These are phyloP conservation scores for Metarhizium rileyi DNA, from an alignment of 2,329 filamentous ascomycete species.

Conservation along the genomic window DNA sequence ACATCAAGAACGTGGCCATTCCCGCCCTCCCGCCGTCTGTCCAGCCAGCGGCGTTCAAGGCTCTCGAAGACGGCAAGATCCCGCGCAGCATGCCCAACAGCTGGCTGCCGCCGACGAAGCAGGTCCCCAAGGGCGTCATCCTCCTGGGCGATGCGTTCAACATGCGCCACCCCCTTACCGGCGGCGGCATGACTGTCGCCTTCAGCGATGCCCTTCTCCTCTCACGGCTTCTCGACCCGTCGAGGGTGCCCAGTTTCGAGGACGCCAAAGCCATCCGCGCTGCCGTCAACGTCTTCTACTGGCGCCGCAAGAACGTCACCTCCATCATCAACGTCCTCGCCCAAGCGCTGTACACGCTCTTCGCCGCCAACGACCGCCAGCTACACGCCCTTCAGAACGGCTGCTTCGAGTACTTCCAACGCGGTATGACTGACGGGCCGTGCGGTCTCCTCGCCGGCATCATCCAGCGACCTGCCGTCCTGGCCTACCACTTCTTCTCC, in stretches of 20 bases:
- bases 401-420: slow-evolving; percentile 87
- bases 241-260: slow-evolving; percentile 56
- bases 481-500: slow-evolving; percentile 89
- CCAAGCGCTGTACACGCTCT: slow-evolving; percentile 83
- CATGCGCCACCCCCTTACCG: slow-evolving; percentile 97
- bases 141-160: slow-evolving; percentile 93
- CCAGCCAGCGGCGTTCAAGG: slow-evolving; percentile 62
- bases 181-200: slow-evolving; percentile 95
- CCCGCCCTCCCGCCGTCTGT: slow-evolving; percentile 65
- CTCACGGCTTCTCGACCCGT: slow-evolving; percentile 61
- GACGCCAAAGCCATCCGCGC: slow-evolving; percentile 55
- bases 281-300: slow-evolving; percentile 73
- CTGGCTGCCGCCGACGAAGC: slow-evolving; percentile 69
- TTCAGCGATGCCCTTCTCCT: slow-evolving; percentile 85
- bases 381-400: slow-evolving; percentile 75
- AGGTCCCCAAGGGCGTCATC: slow-evolving; percentile 53
- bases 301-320: slow-evolving; percentile 71
- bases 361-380: slow-evolving; percentile 72
- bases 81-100: slow-evolving; percentile 88
- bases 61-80: slow-evolving; percentile 68
- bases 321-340: slow-evolving; percentile 97
- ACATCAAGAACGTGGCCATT: slow-evolving; percentile 71
- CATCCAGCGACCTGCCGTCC: slow-evolving; percentile 62
- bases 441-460: slow-evolving; percentile 74
- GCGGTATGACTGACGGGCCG: slow-evolving; percentile 66